These are phyloP conservation scores for Candida easanensis DNA, from an alignment of 805 yeast genomes.

Conservation along the genomic window DNA sequence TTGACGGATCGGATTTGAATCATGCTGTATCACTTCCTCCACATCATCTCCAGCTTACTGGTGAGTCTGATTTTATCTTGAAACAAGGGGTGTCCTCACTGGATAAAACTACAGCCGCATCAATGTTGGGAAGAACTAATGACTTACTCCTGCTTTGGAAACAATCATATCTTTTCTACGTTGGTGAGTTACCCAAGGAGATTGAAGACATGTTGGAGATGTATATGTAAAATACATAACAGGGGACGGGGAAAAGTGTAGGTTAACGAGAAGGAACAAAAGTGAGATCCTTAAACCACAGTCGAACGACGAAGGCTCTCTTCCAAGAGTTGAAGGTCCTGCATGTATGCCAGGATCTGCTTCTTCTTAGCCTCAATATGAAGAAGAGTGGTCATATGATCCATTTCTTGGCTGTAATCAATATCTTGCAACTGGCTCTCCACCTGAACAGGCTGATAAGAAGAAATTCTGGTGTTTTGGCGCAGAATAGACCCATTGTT, in stretches of 20 bases:
- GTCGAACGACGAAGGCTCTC: conserved; percentile 11
- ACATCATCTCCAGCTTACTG: neutral
- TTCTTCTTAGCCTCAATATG: conserved; percentile 21
- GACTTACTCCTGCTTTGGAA: conserved; percentile 14
- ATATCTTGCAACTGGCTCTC: too few species aligned
- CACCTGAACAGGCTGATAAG: too few species aligned
- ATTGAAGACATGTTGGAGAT: conserved; percentile 4
- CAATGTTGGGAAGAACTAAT: conserved; percentile 2
- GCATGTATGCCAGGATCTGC: conserved; percentile 18
- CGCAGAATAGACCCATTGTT: neutral
- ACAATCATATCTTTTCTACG: conserved; percentile 6
- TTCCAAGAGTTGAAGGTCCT: conserved; percentile 20
- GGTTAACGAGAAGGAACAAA: neutral
- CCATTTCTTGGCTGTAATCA: neutral
- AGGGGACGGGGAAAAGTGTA: too few species aligned
- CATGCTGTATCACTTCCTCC: conserved; percentile 1
- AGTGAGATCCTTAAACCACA: neutral
- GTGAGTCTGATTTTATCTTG: neutral
- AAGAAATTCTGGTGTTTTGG: neutral
- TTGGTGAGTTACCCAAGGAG: conserved; percentile 3
- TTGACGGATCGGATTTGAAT: neutral
- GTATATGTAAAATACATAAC: too few species aligned
- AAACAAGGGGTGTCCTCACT: neutral
- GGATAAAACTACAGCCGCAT: neutral
- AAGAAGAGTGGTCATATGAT: conserved; percentile 11